Conservation (phyloP, 2,329 filamentous ascomycete genomes). For the Beauveria varroae region DNA sequence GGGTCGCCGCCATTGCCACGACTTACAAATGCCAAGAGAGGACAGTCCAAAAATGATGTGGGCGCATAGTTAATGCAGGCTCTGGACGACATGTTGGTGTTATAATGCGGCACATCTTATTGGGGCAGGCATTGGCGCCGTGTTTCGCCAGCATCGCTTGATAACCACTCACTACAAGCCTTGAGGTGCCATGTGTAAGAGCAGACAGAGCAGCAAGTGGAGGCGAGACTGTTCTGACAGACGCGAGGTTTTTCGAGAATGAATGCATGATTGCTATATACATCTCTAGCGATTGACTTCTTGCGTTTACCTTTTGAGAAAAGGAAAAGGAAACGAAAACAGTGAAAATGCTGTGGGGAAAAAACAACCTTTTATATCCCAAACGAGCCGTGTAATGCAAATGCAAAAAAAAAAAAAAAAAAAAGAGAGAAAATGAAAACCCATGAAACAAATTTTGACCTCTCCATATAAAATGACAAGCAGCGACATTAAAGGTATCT, state of each 20-base stretch:
- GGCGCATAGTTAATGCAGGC: neutral
- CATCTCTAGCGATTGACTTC: neutral
- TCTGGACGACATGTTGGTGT: neutral
- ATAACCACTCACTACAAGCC: neutral
- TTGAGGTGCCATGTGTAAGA: too few species aligned
- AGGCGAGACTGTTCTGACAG: too few species aligned
- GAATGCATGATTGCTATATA: neutral
- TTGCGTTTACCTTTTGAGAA: neutral
- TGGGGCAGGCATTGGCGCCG: neutral
- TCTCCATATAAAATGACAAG: neutral
- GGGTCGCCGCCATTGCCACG: neutral
- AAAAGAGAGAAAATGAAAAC: neutral
- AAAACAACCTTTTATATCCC: conserved; percentile 7
- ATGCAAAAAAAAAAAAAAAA: neutral
- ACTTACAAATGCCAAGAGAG: neutral
- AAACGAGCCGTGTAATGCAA: conserved; percentile 7
- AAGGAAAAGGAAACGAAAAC: neutral
- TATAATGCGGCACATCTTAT: neutral
- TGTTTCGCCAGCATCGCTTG: neutral
- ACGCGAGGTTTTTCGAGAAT: too few species aligned
- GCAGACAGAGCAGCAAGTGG: too few species aligned
- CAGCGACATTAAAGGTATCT: conserved; percentile 7
- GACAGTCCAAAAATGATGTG: neutral
- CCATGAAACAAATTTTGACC: neutral
- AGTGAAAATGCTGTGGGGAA: neutral